Evolutionary conservation across 306 rosid species (phyloP).

Genomic region (Aeschynomene evenia): DNA sequence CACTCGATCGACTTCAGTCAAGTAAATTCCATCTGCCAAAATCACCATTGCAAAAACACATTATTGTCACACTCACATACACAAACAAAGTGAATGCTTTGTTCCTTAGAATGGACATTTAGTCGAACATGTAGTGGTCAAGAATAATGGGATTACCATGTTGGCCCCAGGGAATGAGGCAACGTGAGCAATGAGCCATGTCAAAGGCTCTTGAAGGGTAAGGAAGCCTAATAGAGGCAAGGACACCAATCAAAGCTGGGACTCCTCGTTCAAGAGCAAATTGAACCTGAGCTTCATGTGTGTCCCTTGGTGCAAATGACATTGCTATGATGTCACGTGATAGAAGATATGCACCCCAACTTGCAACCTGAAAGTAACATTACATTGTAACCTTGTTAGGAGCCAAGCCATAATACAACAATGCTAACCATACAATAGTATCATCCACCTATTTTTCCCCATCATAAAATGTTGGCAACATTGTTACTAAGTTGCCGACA

Average conservation of each 20-base stretch:
- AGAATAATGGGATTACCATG: slow-evolving; percentile 41
- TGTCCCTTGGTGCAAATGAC: slow-evolving; percentile 97
- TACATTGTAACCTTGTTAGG: not conserved
- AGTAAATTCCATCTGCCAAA: slow-evolving; percentile 73
- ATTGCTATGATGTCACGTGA: slow-evolving; percentile 76
- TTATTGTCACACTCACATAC: not conserved
- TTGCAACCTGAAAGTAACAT: slow-evolving; percentile 81
- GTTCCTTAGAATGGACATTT: no score
- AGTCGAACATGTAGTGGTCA: not conserved
- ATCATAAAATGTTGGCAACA: no score
- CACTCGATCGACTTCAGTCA: slow-evolving; percentile 82
- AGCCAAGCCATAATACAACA: no score
- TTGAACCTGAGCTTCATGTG: slow-evolving; percentile 97
- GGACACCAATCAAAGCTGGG: slow-evolving; percentile 87
- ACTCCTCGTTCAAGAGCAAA: slow-evolving; percentile 97
- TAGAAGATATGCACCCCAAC: slow-evolving; percentile 94
- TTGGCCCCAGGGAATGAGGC: slow-evolving; percentile 94
- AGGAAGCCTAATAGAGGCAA: slow-evolving; percentile 90
- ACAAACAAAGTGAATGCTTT: no score
- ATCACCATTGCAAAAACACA: not conserved
- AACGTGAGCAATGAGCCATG: slow-evolving; percentile 99
- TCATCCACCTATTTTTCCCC: no score
- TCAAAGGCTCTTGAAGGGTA: slow-evolving; percentile 95
- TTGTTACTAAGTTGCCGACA: no score
- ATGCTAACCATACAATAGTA: no score